Base-by-base conservation (phyloP, 345 rosid species). In the Eucalyptus brandiana region DNA sequence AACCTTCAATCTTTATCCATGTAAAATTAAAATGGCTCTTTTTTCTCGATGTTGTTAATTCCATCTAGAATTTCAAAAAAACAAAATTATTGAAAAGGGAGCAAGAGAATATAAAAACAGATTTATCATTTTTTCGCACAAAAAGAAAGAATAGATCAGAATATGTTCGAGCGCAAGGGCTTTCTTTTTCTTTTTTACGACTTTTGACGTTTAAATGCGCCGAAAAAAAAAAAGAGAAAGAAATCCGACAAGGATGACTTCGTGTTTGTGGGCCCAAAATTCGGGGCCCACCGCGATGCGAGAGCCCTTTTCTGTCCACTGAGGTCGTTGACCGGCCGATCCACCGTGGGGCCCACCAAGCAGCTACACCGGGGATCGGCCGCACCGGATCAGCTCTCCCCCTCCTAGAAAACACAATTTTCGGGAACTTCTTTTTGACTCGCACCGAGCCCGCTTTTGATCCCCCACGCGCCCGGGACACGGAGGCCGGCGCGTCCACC, bases 321-420 rank as follows among this genome's bases (percentile, higher is more conserved):
- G 40, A 47, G 87, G 86, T 88, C 91, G 93, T 93, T 93, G 94
- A 93, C 94, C 93, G 86, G 67, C 88, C 45, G 87, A 53, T 90
- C 89, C 62, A 87, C n/a, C 80, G 47, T 86, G 88, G 92, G 67
- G 87, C 93, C 92, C 90, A 90, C 62, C 30, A 5, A 17, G 44
- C 9, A 53, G 44, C 40, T 37, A 21, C 30, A 53, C 28, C 15
- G n/a, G 87, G 87, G 87, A 12, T 19, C 65, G 60, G 85, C 85
- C 85, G 85, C 85, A 76, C 47, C 47, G 85, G 85, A 76, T 76
- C 47, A 23, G 15, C 45, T 76, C 85, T 40, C 85, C 47, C 32
- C 16, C 85, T 40, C 85, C 47, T 76, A 76, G 85, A 40, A 76
- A 40, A 40, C 85, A 40, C 85, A 76, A 76, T 76, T 76, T 76